Evolutionary conservation across 2,329 filamentous ascomycete genomes (phyloP).

Genomic region (Taxawa tesnikishii): DNA sequence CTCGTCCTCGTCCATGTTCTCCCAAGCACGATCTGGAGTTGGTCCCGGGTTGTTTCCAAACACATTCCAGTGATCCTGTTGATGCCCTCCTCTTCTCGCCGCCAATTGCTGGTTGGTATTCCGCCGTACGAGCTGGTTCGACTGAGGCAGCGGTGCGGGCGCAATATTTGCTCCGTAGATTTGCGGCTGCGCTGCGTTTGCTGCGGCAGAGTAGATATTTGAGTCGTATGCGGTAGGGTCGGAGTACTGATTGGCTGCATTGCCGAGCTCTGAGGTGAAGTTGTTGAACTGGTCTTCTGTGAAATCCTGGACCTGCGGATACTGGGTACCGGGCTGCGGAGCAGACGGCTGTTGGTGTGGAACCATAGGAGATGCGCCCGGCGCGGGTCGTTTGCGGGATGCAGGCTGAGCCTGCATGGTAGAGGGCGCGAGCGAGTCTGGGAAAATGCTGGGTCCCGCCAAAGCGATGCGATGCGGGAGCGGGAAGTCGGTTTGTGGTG

Average conservation of each 20-base stretch:
- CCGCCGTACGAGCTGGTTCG: constrained; percentile 33
- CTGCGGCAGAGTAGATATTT: constrained; percentile 16
- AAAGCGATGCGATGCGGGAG: too few species aligned
- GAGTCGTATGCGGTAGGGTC: constrained; percentile 25
- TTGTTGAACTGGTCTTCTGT: constrained; percentile 36
- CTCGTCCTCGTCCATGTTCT: constrained; percentile 49
- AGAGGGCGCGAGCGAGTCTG: too few species aligned
- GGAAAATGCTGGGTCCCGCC: too few species aligned
- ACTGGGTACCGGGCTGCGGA: constrained; percentile 9
- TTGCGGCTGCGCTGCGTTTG: constrained; percentile 15
- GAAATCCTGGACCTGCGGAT: constrained; percentile 24
- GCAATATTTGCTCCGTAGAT: constrained; percentile 14
- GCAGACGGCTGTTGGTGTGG: constrained; percentile 35
- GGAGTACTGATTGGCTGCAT: constrained; percentile 17
- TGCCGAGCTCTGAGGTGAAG: too few species aligned
- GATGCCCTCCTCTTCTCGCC: constrained; percentile 17
- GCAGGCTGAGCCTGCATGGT: constrained; percentile 7
- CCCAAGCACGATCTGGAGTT: constrained; percentile 20
- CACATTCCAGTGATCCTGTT: constrained; percentile 28
- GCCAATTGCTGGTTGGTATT: constrained; percentile 35
- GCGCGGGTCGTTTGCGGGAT: constrained; percentile 58
- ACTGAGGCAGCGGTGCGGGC: constrained; percentile 14
- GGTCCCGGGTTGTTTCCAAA: constrained; percentile 20
- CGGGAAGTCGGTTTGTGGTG: too few species aligned
- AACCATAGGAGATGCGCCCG: constrained; percentile 54